Conservation (phyloP, 495 filamentous ascomycete species). For the Lasiosphaeria hispida region DNA sequence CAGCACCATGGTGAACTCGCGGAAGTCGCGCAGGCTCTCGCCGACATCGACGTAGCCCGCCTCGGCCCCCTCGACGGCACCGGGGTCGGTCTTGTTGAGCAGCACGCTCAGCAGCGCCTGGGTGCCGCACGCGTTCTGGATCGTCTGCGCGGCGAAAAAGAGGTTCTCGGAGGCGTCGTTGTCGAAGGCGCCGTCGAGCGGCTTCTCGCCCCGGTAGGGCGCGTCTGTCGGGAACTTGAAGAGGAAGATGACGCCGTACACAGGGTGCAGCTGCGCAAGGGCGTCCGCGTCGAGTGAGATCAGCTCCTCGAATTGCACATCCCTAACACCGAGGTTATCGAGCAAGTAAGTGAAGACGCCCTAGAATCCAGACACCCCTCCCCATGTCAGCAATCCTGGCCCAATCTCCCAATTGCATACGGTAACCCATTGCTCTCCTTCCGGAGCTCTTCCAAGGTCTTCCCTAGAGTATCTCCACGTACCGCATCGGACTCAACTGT, state of each 20-base stretch:
- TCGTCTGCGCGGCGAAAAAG: slow-evolving; percentile 97
- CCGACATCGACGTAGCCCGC: slow-evolving; percentile 51
- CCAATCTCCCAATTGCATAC: too few relatives aligned
- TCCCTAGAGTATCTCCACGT: slow-evolving; percentile 30
- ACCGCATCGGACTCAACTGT: slow-evolving; percentile 95
- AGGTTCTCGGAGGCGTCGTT: slow-evolving; percentile 65
- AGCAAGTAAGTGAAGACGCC: slow-evolving; percentile 96
- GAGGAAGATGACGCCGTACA: slow-evolving; percentile 98
- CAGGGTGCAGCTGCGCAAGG: slow-evolving; percentile 73
- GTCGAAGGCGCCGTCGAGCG: slow-evolving; percentile 81
- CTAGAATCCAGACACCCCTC: slow-evolving; percentile 40
- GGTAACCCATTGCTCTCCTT: background rate
- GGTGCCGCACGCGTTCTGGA: slow-evolving; percentile 98
- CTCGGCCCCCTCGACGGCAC: slow-evolving; percentile 8
- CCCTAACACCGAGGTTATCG: slow-evolving; percentile 85
- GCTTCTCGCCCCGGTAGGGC: slow-evolving; percentile 56
- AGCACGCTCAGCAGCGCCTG: slow-evolving; percentile 92
- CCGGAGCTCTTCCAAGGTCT: slow-evolving; percentile 15
- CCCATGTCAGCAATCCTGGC: too few relatives aligned
- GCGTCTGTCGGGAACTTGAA: slow-evolving; percentile 92
- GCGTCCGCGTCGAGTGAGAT: slow-evolving; percentile 80
- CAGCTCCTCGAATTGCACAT: slow-evolving; percentile 97
- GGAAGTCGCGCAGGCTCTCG: slow-evolving; percentile 67
- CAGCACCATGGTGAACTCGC: slow-evolving; percentile 85
- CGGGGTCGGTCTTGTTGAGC: slow-evolving; percentile 67